Conservation (phyloP, 2,329 filamentous ascomycete genomes). For the Pseudogymnoascus sp. region DNA sequence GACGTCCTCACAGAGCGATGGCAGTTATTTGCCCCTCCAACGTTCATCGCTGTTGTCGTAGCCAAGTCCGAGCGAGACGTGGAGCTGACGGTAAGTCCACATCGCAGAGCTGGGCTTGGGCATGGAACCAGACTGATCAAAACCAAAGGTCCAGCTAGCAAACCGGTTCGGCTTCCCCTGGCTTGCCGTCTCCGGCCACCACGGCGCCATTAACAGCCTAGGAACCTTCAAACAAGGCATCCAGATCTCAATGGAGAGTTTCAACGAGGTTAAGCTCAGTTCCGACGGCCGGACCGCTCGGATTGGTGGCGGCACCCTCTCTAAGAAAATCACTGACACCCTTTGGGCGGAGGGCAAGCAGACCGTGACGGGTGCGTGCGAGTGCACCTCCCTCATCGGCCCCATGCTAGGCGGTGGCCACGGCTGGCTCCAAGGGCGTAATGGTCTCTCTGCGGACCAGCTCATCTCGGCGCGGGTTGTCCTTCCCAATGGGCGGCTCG, state of each 20-base stretch:
- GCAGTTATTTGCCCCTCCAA: background rate
- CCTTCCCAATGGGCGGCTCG: constrained; percentile 41
- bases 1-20: background rate
- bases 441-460: constrained; percentile 42
- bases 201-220: background rate
- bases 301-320: constrained; percentile 25
- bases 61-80: background rate
- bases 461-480: constrained; percentile 32
- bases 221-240: background rate
- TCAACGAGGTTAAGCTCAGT: constrained; percentile 24
- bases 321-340: constrained; percentile 20
- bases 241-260: background rate
- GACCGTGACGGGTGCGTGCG: constrained; percentile 15
- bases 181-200: background rate
- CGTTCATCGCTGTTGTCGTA: constrained; percentile 7
- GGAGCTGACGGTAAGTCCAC: constrained; percentile 10
- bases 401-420: constrained; percentile 31
- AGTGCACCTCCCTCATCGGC: constrained; percentile 32
- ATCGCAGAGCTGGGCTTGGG: background rate
- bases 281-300: constrained; percentile 21
- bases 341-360: constrained; percentile 24
- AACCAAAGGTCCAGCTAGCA: background rate
- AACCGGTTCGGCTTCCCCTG: background rate
- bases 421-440: constrained; percentile 45
- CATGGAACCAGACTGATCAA: background rate